Evolutionary conservation across 2,329 filamentous ascomycete species (phyloP).

Genomic region (Colletotrichum sp.): DNA sequence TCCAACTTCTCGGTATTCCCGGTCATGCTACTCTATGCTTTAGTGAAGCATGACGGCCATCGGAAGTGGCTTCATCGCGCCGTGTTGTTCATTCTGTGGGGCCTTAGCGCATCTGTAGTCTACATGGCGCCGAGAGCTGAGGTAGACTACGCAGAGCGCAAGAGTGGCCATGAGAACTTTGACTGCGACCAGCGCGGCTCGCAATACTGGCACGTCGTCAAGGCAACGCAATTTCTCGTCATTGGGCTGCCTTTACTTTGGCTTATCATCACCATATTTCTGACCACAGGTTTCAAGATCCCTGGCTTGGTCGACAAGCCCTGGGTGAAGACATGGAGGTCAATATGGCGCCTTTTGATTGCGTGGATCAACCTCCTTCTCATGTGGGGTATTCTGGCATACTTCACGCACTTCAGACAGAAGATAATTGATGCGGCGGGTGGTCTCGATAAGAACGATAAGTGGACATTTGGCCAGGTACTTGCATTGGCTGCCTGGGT

Average conservation of each 20-base stretch:
- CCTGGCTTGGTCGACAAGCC: slow-evolving; percentile 6
- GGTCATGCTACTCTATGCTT: slow-evolving; percentile 16
- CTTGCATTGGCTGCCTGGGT: slow-evolving; percentile 32
- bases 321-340: not conserved
- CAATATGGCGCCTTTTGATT: slow-evolving; percentile 6
- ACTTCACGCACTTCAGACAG: slow-evolving; percentile 28
- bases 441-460: slow-evolving; percentile 22
- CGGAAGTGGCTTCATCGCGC: slow-evolving; percentile 17
- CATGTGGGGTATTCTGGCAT: slow-evolving; percentile 31
- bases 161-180: slow-evolving; percentile 10
- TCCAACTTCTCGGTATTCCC: slow-evolving; percentile 18
- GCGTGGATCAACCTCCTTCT: slow-evolving; percentile 19
- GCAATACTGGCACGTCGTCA: slow-evolving; percentile 16
- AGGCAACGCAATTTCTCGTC: slow-evolving; percentile 11
- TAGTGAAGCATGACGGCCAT: slow-evolving; percentile 14
- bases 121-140: slow-evolving; percentile 9
- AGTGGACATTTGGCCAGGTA: slow-evolving; percentile 35
- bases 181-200: slow-evolving; percentile 17
- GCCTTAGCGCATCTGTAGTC: slow-evolving; percentile 4
- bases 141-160: not conserved
- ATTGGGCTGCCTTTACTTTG: slow-evolving; percentile 3
- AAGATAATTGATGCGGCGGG: slow-evolving; percentile 17
- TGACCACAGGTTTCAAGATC: slow-evolving; percentile 8
- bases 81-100: slow-evolving; percentile 10
- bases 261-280: not conserved